These are phyloP conservation scores for Peronospora tabacina DNA, from an alignment of 352 stramenopile genomes.

Conservation along the genomic window DNA sequence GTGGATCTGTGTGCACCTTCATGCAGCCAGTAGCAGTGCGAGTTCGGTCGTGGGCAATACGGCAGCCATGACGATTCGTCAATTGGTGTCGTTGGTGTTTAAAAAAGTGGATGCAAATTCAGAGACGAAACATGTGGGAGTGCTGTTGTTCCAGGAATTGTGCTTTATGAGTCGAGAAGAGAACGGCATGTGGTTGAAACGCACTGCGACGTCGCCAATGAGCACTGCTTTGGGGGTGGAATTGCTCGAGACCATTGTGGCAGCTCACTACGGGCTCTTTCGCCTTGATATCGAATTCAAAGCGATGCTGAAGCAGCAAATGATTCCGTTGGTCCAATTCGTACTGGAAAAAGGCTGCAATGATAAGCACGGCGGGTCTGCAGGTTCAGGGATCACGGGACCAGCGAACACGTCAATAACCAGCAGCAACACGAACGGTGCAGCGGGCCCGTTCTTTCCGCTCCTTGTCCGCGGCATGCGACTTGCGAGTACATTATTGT, in stretches of 20 bases:
- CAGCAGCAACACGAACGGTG: slow-evolving; percentile 27
- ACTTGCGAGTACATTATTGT: slow-evolving; percentile 63
- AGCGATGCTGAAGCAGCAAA: slow-evolving; percentile 74
- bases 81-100: slow-evolving; percentile 83
- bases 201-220: slow-evolving; percentile 65
- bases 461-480: slow-evolving; percentile 79
- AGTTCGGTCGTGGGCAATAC: slow-evolving; percentile 82
- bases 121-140: slow-evolving; percentile 68
- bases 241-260: slow-evolving; percentile 68
- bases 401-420: slow-evolving; percentile 30
- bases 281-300: slow-evolving; percentile 67
- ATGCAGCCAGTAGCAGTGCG: slow-evolving; percentile 59
- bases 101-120: slow-evolving; percentile 62
- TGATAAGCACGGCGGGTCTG: slow-evolving; percentile 31
- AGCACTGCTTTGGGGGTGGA: slow-evolving; percentile 69
- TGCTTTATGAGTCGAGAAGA: slow-evolving; percentile 83
- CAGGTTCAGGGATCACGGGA: slow-evolving; percentile 28
- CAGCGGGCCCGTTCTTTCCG: slow-evolving; percentile 53
- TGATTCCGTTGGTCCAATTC: slow-evolving; percentile 59
- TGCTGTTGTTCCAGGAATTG: slow-evolving; percentile 82
- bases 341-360: slow-evolving; percentile 64
- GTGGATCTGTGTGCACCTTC: slow-evolving; percentile 82
- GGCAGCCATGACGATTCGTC: slow-evolving; percentile 81
- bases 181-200: slow-evolving; percentile 80
- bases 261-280: slow-evolving; percentile 54